Evolutionary conservation across 345 rosid genomes (phyloP), one percentile per base, ranked within the genome.

Genomic region (Carallia brachiata): DNA sequence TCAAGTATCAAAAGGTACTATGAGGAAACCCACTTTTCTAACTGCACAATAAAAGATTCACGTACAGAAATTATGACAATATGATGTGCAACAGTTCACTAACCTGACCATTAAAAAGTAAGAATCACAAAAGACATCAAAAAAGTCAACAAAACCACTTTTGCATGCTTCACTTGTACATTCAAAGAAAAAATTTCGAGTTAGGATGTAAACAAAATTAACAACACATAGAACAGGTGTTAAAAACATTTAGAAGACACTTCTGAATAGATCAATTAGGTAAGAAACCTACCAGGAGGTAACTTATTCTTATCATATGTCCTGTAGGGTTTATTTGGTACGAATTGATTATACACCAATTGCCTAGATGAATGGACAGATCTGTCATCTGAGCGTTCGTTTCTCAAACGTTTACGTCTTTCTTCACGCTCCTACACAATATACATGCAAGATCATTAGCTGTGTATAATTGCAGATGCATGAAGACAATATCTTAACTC

Each of bases 361-460:
- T 79, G 90, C 77, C 83, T 92, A 81, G 89, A 80, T 52, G 73
- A 77, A 67, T 74, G 84, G 13, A 73, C 34, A 61, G 87, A 76
- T 72, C 83, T 82, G 57, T 89, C 97, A 73, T 86, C 88, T 12
- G 81, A 69, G 15, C 82, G 78, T 5, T 89, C 95, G 77, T 54
- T 82, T 80, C 80, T 92, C 89, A 92, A 67, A 62, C 90, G 84
- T 77, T 84, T 87, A 63, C 81, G 87, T 78, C 99, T 88, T 84
- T 96, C 99, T 73, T 96, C 99, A 36, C 97, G 98, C 74, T 96
- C 99, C 99, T 96, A n/a, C 61, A 39, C 32, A 30, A 69, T 31
- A 70, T 72, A 67, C 57, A 69, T 12, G 74, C 19, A 70, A 64
- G 55, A 62, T 34, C 23, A 63, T 19, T 16, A 63, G 58, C 67